phyloP scores from a whole-genome alignment of 164 flowering plant species.

The Santalum album region DNA sequence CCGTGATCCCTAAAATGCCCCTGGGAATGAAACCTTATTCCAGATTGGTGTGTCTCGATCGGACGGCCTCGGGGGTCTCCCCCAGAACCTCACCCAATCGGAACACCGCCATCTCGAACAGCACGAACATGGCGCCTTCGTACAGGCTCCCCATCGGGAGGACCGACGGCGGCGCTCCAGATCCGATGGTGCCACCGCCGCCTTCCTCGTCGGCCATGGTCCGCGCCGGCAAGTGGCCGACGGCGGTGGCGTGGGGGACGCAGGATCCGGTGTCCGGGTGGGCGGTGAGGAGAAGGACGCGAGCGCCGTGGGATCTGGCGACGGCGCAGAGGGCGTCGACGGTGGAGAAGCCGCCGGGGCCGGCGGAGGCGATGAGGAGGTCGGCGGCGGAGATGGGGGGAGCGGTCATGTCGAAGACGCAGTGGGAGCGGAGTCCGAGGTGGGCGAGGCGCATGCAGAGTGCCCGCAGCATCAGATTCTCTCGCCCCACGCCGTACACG shows the following conservation, averaged over 20 bases:
- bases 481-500: conserved; percentile 91
- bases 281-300: conserved; percentile 66
- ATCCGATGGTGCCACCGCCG: conserved; percentile 8
- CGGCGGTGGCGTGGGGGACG: conserved; percentile 31
- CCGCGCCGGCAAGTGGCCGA: conserved; percentile 67
- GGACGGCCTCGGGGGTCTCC: conserved; percentile 47
- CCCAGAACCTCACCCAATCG: conserved; percentile 49
- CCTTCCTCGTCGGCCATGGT: conserved; percentile 76
- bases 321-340: conserved; percentile 75
- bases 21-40: conserved; percentile 28
- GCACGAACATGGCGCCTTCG: conserved; percentile 88
- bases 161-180: conserved; percentile 23
- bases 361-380: conserved; percentile 86
- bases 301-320: conserved; percentile 52
- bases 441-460: conserved; percentile 83
- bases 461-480: conserved; percentile 84
- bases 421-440: conserved; percentile 72
- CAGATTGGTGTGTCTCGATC: conserved; percentile 86
- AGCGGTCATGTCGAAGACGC: conserved; percentile 82
- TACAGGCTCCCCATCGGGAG: conserved; percentile 91
- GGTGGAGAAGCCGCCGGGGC: conserved; percentile 90
- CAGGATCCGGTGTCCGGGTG: conserved; percentile 56
- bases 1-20: too few relatives aligned
- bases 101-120: conserved; percentile 90
- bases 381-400: conserved; percentile 70